Percentiles rank a stretch among this genome's conserved stretches.
Conservation (phyloP, 139 green algal species). For the Dunaliella primolecta region DNA sequence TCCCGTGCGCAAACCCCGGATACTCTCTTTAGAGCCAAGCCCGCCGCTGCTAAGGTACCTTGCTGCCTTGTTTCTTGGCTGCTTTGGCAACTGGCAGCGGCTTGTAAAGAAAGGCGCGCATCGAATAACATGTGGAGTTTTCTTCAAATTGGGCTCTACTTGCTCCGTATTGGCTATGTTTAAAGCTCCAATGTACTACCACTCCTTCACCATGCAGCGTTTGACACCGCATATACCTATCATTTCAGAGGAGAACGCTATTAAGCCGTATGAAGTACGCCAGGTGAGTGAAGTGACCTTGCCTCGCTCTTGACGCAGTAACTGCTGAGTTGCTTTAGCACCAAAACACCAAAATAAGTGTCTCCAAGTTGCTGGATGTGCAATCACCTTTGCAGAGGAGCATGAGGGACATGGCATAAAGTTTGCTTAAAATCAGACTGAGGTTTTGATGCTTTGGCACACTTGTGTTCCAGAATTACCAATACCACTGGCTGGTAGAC, state of each 20-base stretch:
- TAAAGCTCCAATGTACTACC: no score
- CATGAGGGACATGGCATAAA: not conserved
- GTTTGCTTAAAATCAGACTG: not conserved
- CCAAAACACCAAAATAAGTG: conserved; percentile 1
- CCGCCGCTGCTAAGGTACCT: no score
- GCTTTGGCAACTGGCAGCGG: no score
- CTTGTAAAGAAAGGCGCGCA: no score
- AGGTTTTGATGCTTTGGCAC: not conserved
- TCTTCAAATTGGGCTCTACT: no score
- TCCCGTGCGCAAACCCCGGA: no score
- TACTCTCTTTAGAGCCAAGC: no score
- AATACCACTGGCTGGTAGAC: conserved; percentile 84
- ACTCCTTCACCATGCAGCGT: conserved; percentile 29
- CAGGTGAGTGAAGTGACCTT: conserved; percentile 50
- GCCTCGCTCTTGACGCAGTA: no score
- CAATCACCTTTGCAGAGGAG: not conserved
- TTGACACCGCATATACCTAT: conserved; percentile 81
- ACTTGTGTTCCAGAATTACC: conserved; percentile 47
- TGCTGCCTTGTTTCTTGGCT: no score
- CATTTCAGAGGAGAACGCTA: conserved; percentile 79
- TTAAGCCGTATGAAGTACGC: conserved; percentile 55
- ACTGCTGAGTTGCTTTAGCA: not conserved
- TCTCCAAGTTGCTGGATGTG: not conserved
- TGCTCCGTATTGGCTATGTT: no score
- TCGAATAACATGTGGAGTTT: no score